A percentile compares a stretch with the other conserved stretches of the same genome.
Conservation (phyloP, 345 rosid genomes). For the Capsella bursapastoris region DNA sequence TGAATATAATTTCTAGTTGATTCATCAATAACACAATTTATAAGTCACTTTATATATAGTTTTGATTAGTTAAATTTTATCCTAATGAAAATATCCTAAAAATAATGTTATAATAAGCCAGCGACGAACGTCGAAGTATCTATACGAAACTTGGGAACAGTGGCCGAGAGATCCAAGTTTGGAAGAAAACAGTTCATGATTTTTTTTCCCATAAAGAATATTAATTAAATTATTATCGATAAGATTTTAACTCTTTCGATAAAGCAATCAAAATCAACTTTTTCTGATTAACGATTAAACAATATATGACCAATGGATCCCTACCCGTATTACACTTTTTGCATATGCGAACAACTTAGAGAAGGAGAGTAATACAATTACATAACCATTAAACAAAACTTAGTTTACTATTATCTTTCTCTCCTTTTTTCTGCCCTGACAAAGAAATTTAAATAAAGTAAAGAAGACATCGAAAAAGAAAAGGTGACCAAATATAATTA, state of each 20-base stretch:
- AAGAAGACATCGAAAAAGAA: constrained; percentile 37
- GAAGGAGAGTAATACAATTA: constrained; percentile 23
- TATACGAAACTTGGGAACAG: constrained; percentile 38
- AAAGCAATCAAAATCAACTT: constrained; percentile 44
- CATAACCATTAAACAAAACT: neutral
- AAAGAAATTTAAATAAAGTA: constrained; percentile 31
- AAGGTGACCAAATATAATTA: constrained; percentile 35
- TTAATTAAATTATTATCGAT: constrained; percentile 27
- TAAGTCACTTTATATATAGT: neutral
- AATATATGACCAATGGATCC: constrained; percentile 37
- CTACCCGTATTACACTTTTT: constrained; percentile 44
- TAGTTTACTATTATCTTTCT: constrained; percentile 33
- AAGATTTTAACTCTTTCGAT: constrained; percentile 41
- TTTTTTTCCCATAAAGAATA: constrained; percentile 18
- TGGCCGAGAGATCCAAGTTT: constrained; percentile 34
- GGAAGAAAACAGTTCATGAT: constrained; percentile 36
- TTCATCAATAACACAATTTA: neutral
- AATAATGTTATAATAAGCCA: constrained; percentile 5
- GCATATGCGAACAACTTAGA: constrained; percentile 46
- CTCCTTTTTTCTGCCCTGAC: constrained; percentile 35
- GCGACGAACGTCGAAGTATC: constrained; percentile 38
- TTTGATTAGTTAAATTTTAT: neutral
- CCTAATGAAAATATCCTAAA: constrained; percentile 2
- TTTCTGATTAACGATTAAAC: constrained; percentile 1
- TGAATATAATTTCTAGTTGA: neutral